Percentiles rank a stretch among this genome's conserved stretches.
phyloP scores from a whole-genome alignment of 495 filamentous ascomycete genomes.

The Neurospora sp. region DNA sequence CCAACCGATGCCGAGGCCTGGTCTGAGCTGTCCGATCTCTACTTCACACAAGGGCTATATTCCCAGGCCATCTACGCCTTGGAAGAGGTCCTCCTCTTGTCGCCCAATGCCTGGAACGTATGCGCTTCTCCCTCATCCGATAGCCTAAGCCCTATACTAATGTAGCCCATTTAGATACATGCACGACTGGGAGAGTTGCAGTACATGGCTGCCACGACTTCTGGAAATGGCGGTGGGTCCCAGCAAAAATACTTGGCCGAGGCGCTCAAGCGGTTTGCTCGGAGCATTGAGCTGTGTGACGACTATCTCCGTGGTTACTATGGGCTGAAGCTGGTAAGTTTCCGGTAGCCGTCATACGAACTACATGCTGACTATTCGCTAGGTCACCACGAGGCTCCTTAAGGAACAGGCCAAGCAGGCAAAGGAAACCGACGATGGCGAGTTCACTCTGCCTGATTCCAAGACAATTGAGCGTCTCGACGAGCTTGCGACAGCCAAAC shows the following conservation, averaged over 20 bases:
- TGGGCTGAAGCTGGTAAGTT: conserved; percentile 67
- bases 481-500: conserved; percentile 57
- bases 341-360: neutral
- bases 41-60: conserved; percentile 64
- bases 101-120: conserved; percentile 95
- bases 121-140: conserved; percentile 20
- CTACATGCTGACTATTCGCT: conserved; percentile 8
- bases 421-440: conserved; percentile 28
- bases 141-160: conserved; percentile 18
- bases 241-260: conserved; percentile 48
- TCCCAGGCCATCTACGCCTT: conserved; percentile 77
- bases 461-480: conserved; percentile 58
- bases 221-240: conserved; percentile 28
- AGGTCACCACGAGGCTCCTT: conserved; percentile 33
- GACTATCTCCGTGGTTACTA: conserved; percentile 89
- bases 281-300: conserved; percentile 88
- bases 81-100: conserved; percentile 79
- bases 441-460: conserved; percentile 33
- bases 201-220: conserved; percentile 52
- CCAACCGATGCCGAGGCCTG: conserved; percentile 92
- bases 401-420: conserved; percentile 21
- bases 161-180: conserved; percentile 52
- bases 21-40: conserved; percentile 84
- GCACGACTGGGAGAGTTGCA: conserved; percentile 76
- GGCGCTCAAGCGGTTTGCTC: conserved; percentile 71